A percentile compares a stretch with the other conserved stretches of the same genome.
Evolutionary conservation across 495 filamentous ascomycete genomes (phyloP).

Genomic region (Aspergillus incahuasiensis): DNA sequence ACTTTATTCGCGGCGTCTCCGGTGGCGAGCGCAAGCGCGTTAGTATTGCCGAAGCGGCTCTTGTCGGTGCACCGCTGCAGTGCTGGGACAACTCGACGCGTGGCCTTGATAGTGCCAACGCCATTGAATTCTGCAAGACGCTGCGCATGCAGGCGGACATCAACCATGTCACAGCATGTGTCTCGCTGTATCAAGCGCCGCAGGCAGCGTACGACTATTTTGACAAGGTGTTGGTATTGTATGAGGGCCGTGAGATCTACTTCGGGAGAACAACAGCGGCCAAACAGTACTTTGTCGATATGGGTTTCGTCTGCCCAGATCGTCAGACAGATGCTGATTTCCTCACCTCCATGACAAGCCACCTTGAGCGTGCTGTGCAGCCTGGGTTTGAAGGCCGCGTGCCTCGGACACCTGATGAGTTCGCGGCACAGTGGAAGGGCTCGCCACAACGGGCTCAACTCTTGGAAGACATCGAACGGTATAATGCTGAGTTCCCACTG

Average conservation of each 20-base stretch:
- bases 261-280: conserved; percentile 59
- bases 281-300: conserved; percentile 56
- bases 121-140: conserved; percentile 68
- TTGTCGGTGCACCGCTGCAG: conserved; percentile 66
- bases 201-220: conserved; percentile 76
- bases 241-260: conserved; percentile 64
- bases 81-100: conserved; percentile 88
- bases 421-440: conserved; percentile 55
- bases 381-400: conserved; percentile 58
- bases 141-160: conserved; percentile 71
- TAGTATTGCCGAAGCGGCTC: conserved; percentile 55
- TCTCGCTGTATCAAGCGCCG: conserved; percentile 78
- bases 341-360: conserved; percentile 68
- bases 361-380: conserved; percentile 57
- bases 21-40: conserved; percentile 64
- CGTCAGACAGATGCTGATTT: conserved; percentile 70
- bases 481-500: no score
- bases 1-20: conserved; percentile 76
- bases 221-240: conserved; percentile 58
- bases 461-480: no score
- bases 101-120: conserved; percentile 80
- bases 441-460: no score
- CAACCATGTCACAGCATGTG: conserved; percentile 69
- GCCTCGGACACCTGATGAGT: conserved; percentile 69
- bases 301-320: conserved; percentile 60